Evolutionary conservation across 1,284 basidiomycete species (phyloP).

Genomic region (Salmacisia buchloeana): DNA sequence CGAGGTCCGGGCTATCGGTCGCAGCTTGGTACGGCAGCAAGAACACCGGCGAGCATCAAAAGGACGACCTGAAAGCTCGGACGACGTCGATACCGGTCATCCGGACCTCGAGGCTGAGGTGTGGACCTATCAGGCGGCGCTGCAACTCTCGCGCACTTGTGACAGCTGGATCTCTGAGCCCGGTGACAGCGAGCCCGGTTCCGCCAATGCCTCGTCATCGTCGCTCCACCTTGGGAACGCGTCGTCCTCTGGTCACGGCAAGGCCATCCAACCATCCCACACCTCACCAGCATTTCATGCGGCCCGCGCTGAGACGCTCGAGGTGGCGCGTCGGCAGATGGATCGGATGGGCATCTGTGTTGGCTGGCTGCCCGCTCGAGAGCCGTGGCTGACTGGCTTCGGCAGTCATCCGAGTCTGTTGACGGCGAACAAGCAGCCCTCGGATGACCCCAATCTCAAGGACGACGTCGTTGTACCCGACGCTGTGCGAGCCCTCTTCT

Average conservation of each 20-base stretch:
- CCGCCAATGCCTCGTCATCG: background rate
- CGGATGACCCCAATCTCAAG: too few relatives aligned
- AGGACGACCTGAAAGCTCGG: background rate
- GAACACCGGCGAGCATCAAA: background rate
- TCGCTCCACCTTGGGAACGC: background rate
- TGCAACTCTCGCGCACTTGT: background rate
- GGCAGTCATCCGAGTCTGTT: background rate
- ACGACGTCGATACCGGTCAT: background rate
- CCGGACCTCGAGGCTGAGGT: background rate
- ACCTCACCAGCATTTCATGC: slow-evolving; percentile 36
- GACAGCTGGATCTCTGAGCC: slow-evolving; percentile 3
- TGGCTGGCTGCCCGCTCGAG: slow-evolving; percentile 65
- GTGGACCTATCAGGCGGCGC: slow-evolving; percentile 2
- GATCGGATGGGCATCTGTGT: slow-evolving; percentile 70
- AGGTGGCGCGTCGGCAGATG: slow-evolving; percentile 70
- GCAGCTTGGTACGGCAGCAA: background rate
- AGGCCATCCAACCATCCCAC: background rate
- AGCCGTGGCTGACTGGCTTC: slow-evolving; percentile 60
- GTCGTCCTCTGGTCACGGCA: background rate
- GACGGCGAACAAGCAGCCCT: too few relatives aligned
- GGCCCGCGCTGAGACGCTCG: slow-evolving; percentile 70
- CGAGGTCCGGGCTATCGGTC: background rate
- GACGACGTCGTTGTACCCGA: background rate
- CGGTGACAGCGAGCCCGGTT: background rate
- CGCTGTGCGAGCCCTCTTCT: background rate